Evolutionary conservation across 164 flowering plant genomes (phyloP), one percentile per base, ranked within the genome.

Genomic region (Liriodendron chinense): DNA sequence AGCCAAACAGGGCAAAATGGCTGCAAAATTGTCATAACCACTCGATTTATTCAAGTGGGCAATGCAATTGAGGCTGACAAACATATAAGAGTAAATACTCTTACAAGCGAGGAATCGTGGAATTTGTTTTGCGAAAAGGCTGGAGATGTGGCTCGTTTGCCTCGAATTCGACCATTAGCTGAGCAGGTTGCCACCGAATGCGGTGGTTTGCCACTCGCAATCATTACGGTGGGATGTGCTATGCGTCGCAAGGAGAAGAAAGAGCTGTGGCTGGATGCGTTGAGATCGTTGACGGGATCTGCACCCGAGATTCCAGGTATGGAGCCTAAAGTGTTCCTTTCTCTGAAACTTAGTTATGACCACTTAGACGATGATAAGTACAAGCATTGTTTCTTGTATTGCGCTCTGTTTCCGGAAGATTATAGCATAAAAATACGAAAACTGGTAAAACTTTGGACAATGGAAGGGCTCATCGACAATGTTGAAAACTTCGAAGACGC

Each of bases 281-380:
- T 61, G 43, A 57, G 34, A 28, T 65, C 65, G 2, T 22, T 75
- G 43, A 43, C 34, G 26, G 28, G 13, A 4, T 68, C 77, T 12
- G 22, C 66, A 56, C 25, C 66, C 3, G 70, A 74, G 43, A 24
- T 49, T 47, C 24, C 9, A 47, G 76, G 76, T 66, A 74, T 74
- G 76, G 76, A 65, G 20, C 59, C 43, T 16, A 10, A 62, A 16
- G 70, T 66, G 2, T 74, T 74, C 18, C 23, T 24, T 9, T 22
- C 50, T 59, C 61, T 75, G 57, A 75, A 75, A 59, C 23, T 34
- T 9, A 75, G 72, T 62, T 75, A 69, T 43, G 77, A 75, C 34
- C 16, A 47, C 56, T 21, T 75, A 47, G 20, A 8, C 0, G 47
- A 47, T 69, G 72, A 68, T 28, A 24, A 34, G 18, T 10, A 57